These are phyloP conservation scores for Haplosporangium sp. DNA, from an alignment of 371 early-diverging fungal species.

Conservation along the genomic window DNA sequence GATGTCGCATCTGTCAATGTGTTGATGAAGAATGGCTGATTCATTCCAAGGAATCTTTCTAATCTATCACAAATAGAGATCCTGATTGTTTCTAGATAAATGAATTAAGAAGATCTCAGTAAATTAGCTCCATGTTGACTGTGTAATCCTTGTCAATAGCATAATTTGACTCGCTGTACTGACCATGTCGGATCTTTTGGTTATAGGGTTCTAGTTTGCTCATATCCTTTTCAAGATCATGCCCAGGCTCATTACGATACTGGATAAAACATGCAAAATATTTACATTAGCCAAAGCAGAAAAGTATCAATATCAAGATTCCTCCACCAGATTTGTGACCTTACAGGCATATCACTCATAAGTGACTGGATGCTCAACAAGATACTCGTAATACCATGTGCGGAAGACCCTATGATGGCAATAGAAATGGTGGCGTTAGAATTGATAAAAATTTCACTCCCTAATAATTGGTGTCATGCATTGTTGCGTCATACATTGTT, in stretches of 20 bases:
- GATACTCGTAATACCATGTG: slow-evolving; percentile 57
- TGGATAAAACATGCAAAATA: background rate
- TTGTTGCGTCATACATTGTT: slow-evolving; percentile 58
- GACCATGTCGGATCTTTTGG: slow-evolving; percentile 67
- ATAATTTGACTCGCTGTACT: background rate
- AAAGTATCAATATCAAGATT: background rate
- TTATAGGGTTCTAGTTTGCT: slow-evolving; percentile 61
- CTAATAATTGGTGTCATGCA: background rate
- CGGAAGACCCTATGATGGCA: slow-evolving; percentile 45
- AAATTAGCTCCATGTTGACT: background rate
- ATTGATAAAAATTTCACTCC: background rate
- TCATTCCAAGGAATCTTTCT: slow-evolving; percentile 58
- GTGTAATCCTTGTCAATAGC: background rate
- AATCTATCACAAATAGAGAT: slow-evolving; percentile 66
- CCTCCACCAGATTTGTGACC: background rate
- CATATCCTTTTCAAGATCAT: slow-evolving; percentile 59
- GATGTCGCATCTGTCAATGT: slow-evolving; percentile 19
- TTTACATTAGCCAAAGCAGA: background rate
- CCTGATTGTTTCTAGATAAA: slow-evolving; percentile 64
- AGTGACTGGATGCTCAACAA: slow-evolving; percentile 66
- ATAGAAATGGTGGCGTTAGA: background rate
- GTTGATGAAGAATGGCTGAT: slow-evolving; percentile 22
- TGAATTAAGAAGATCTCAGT: background rate
- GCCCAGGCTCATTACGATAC: slow-evolving; percentile 63
- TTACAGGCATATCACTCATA: slow-evolving; percentile 62